Evolutionary conservation across 192 early-diverging fungal species (phyloP), one percentile per base, ranked within the genome.

Genomic region (Gorgonomyces haynaldii): DNA sequence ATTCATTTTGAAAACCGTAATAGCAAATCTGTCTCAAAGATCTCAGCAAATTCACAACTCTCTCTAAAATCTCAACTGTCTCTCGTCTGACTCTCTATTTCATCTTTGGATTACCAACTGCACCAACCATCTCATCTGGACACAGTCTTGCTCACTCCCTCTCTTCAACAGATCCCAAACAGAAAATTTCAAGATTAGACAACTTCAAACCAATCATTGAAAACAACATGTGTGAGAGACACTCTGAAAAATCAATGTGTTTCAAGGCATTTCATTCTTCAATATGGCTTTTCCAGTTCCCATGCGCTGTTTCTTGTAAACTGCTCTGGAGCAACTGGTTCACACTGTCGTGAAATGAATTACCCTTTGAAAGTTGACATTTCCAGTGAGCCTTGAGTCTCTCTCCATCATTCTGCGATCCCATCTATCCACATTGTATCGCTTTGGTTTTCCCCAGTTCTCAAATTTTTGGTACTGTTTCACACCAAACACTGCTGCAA

Each of bases 361-460:
- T 52, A 76, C 73, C 40, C 16, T 23, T 48, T 76, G 73, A 29
- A 53, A 37, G 65, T 76, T 76, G 16, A 76, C 73, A 45, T 76
- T 76, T 39, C 73, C 73, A 1, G 73, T 70, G 19, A 76, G 45
- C 34, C 73, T 43, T 9, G 44, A 42, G 53, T 76, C 73, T n/a
- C 73, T 52, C 44, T 76, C 73, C 73, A 76, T 76, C 73, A 76
- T 76, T 20, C 61, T 39, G 16, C 73, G 42, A 58, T 76, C 73
- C 73, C 73, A 76, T 20, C 52, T 50, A 39, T 76, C 73, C 0
- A 72, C 66, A 53, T 52, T 72, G 47, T 46, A 76, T 23, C 73
- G 56, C 42, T 67, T 69, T 12, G 69, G 59, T 69, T 54, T 45
- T 71, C 42, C 67, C 27, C 36, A 54, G 22, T 55, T 54, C 37